Evolutionary conservation across 179 eudicot species (phyloP), one percentile per base, ranked within the genome.

Genomic region (Spinacia oleracea): DNA sequence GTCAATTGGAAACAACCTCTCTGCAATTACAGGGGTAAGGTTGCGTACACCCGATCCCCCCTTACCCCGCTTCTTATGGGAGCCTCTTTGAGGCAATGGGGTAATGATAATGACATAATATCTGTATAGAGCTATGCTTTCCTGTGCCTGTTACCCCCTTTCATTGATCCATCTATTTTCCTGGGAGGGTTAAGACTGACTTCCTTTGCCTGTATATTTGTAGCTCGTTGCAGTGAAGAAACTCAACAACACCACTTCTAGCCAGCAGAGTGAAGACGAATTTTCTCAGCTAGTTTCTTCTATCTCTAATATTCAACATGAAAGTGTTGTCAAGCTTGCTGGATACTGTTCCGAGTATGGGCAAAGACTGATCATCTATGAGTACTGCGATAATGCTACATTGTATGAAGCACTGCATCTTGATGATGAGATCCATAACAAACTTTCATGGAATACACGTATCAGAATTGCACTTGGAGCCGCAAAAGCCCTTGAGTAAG

Each of bases 401-500:
- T 86, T 94, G 32, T 78, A 86, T 77, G 96, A 93, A 32, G 98
- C 97, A 53, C 81, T 94, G 74, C 92, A 94, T 83, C 75, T 80
- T 7, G 93, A 90, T 76, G 92, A 90, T 74, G 96, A 90, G 76
- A 84, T 84, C 73, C 89, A 90, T 51, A 83, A 83, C 56, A 90
- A 83, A 69, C 89, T 94, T 70, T 86, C 97, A 12, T 94, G 98
- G 98, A 88, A 88, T 78, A 70, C 85, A 63, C 96, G 98, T 69
- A 81, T 87, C 76, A 90, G 78, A 64, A 73, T 94, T 66, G 96
- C 97, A 18, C 96, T 91, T 80, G 92, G 92, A 86, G 89, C 92
- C 79, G 97, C 98, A 72, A 85, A 85, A 89, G 96, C 94, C 79
- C 88, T 94, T 48, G 97, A 92, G 98, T 94, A 87, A 87, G 97